These are phyloP conservation scores for Penicillium alfredii DNA, from an alignment of 495 filamentous ascomycete genomes.

Conservation along the genomic window DNA sequence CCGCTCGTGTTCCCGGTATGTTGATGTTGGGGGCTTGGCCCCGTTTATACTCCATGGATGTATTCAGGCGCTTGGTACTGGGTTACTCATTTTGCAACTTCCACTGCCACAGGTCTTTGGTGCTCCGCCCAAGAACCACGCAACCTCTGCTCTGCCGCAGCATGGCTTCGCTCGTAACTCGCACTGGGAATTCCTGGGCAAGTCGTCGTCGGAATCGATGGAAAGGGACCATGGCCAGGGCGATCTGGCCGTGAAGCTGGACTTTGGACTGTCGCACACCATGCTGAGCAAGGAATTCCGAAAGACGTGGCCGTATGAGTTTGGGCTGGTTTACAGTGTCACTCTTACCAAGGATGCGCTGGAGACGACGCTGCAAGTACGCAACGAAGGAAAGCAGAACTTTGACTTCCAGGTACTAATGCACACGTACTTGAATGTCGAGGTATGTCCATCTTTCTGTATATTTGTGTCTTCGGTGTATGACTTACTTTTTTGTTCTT, in stretches of 20 bases:
- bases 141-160: slow-evolving; percentile 72
- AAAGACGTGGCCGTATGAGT: slow-evolving; percentile 72
- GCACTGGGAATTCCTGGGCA: slow-evolving; percentile 58
- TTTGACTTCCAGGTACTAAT: slow-evolving; percentile 89
- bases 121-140: slow-evolving; percentile 63
- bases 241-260: slow-evolving; percentile 74
- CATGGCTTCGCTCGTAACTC: slow-evolving; percentile 94
- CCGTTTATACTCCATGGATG: no score
- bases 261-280: slow-evolving; percentile 78
- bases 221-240: slow-evolving; percentile 32
- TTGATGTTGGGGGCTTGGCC: slow-evolving; percentile 6
- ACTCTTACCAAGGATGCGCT: slow-evolving; percentile 68
- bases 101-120: slow-evolving; percentile 72
- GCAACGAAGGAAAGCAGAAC: slow-evolving; percentile 67
- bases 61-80: no score
- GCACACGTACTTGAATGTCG: slow-evolving; percentile 81
- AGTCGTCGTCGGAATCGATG: slow-evolving; percentile 63
- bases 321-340: slow-evolving; percentile 88
- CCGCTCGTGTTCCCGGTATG: slow-evolving; percentile 92
- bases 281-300: slow-evolving; percentile 60
- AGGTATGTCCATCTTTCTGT: slow-evolving; percentile 47
- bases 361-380: slow-evolving; percentile 77
- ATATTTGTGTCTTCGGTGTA: not conserved
- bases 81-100: no score
- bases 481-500: not conserved